Percentiles rank a stretch among this genome's conserved stretches.
phyloP scores from a whole-genome alignment of 345 rosid genomes.

The Pistacia integerrima region DNA sequence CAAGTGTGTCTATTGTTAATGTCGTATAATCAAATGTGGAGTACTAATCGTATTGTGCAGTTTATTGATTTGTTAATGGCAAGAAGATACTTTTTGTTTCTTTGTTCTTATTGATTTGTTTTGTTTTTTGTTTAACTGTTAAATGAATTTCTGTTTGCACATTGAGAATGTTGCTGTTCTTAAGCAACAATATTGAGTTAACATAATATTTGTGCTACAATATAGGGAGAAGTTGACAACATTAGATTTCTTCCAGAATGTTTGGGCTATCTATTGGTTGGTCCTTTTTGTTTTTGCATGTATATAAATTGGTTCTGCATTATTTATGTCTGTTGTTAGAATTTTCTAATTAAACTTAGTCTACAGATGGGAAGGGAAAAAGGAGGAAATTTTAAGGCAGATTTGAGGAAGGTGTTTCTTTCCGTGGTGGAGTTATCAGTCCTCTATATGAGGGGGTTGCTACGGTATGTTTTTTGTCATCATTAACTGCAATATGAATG shows the following conservation, averaged over 20 bases:
- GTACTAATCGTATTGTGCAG: slow-evolving; percentile 40
- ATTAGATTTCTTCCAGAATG: slow-evolving; percentile 90
- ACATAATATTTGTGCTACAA: slow-evolving; percentile 9
- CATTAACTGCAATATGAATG: background rate
- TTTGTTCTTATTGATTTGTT: slow-evolving; percentile 48
- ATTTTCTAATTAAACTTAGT: slow-evolving; percentile 15
- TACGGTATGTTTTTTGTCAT: slow-evolving; percentile 58
- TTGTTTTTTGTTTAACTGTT: too few species aligned
- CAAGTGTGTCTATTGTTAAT: background rate
- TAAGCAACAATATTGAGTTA: slow-evolving; percentile 93
- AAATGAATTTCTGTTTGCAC: slow-evolving; percentile 22
- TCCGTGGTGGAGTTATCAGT: slow-evolving; percentile 75
- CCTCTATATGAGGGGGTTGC: slow-evolving; percentile 84
- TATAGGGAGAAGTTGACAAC: slow-evolving; percentile 96
- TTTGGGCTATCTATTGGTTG: slow-evolving; percentile 71
- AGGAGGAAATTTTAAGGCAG: slow-evolving; percentile 76
- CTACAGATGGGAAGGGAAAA: slow-evolving; percentile 87
- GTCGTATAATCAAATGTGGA: background rate
- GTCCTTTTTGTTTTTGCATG: background rate
- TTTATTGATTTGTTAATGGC: slow-evolving; percentile 36
- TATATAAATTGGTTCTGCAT: background rate
- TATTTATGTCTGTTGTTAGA: background rate
- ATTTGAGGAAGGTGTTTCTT: slow-evolving; percentile 62
- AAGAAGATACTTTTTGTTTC: slow-evolving; percentile 80
- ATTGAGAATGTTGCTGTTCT: slow-evolving; percentile 78